Conservation (phyloP, 371 early-diverging fungal species). For the Rhizoclosmatium hyalinum region DNA sequence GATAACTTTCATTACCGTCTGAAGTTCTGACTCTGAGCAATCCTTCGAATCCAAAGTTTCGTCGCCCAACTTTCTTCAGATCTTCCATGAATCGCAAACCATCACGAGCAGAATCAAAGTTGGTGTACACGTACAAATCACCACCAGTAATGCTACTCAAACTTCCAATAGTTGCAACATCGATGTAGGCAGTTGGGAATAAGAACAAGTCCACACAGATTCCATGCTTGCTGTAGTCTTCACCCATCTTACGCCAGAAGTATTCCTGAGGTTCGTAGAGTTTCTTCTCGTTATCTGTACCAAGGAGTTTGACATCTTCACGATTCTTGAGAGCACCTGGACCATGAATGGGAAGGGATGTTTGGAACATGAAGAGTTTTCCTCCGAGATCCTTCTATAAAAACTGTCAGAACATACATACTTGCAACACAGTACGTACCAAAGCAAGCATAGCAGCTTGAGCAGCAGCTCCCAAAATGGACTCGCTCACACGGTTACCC, state of each 20-base stretch:
- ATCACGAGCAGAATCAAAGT: conserved; percentile 75
- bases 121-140: conserved; percentile 76
- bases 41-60: conserved; percentile 88
- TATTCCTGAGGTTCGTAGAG: conserved; percentile 85
- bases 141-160: conserved; percentile 90
- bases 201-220: conserved; percentile 87
- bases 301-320: conserved; percentile 85
- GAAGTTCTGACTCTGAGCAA: conserved; percentile 90
- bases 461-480: conserved; percentile 85
- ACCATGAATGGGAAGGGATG: conserved; percentile 82
- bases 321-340: conserved; percentile 84
- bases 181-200: conserved; percentile 86
- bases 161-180: conserved; percentile 82
- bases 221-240: conserved; percentile 78
- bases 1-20: conserved; percentile 60
- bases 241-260: conserved; percentile 82
- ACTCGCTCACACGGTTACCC: conserved; percentile 72
- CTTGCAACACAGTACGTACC: conserved; percentile 46
- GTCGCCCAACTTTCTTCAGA: conserved; percentile 71
- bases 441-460: conserved; percentile 78
- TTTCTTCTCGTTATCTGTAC: conserved; percentile 87
- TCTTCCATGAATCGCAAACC: conserved; percentile 73
- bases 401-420: background rate
- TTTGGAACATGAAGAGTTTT: conserved; percentile 82
- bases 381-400: conserved; percentile 79